phyloP scores from a whole-genome alignment of 352 stramenopile genomes.

The Phytophthora boehmeriae region DNA sequence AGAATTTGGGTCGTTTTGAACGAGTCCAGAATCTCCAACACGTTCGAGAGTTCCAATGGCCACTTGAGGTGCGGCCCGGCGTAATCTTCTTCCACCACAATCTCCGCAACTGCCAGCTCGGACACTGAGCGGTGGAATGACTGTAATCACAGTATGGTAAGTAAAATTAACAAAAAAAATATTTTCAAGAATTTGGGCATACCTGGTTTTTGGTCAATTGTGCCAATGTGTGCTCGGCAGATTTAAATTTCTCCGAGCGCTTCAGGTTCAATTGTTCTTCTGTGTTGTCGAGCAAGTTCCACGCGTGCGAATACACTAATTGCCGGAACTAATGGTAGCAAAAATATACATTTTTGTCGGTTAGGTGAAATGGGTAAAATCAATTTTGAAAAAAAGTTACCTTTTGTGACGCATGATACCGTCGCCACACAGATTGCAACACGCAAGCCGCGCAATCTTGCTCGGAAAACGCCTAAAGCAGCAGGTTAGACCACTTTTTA shows the following conservation, averaged over 20 bases:
- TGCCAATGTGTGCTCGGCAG: conserved; percentile 78
- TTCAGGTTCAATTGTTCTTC: conserved; percentile 91
- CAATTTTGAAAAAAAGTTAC: conserved; percentile 27
- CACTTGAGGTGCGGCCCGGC: conserved; percentile 79
- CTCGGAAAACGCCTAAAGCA: conserved; percentile 70
- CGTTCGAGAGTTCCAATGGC: conserved; percentile 84
- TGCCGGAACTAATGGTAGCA: conserved; percentile 62
- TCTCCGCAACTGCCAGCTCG: conserved; percentile 55
- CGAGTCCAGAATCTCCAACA: conserved; percentile 89
- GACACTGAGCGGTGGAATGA: conserved; percentile 57
- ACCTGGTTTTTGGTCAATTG: conserved; percentile 78
- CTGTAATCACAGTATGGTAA: conserved; percentile 25
- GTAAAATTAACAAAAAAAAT: conserved; percentile 4
- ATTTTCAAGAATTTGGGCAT: conserved; percentile 6
- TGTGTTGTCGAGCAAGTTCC: conserved; percentile 91
- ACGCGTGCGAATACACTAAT: conserved; percentile 82
- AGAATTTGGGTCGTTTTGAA: conserved; percentile 91
- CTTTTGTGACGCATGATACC: conserved; percentile 75
- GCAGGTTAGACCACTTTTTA: background rate
- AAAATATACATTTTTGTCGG: background rate
- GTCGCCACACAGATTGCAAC: conserved; percentile 80
- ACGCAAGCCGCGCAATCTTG: conserved; percentile 74
- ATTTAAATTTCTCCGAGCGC: conserved; percentile 86
- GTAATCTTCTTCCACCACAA: conserved; percentile 69
- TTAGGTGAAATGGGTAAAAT: background rate